These are phyloP conservation scores for Cyphellophora attinorum DNA, from an alignment of 2,329 filamentous ascomycete genomes.

Conservation along the genomic window DNA sequence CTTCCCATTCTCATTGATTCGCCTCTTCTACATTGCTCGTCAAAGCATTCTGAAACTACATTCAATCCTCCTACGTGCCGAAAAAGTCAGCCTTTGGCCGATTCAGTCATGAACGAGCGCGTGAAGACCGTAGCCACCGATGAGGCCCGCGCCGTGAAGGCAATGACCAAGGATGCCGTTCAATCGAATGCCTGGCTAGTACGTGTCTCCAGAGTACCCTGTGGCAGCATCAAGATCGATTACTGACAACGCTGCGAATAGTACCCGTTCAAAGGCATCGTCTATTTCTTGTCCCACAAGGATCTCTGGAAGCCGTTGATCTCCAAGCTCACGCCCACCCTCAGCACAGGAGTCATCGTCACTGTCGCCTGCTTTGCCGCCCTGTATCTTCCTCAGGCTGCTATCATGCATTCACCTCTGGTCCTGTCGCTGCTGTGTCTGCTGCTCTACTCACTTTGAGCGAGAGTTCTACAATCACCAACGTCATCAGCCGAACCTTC, in stretches of 20 bases:
- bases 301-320: constrained; percentile 51
- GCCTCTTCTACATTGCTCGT: too few species aligned
- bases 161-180: constrained; percentile 57
- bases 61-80: too few species aligned
- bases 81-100: too few species aligned
- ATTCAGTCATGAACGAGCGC: constrained; percentile 28
- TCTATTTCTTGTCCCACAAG: constrained; percentile 50
- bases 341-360: constrained; percentile 63
- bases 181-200: constrained; percentile 67
- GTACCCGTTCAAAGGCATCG: constrained; percentile 40
- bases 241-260: constrained; percentile 2
- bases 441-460: constrained; percentile 49
- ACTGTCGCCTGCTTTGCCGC: constrained; percentile 77
- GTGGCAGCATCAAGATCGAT: neutral
- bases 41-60: too few species aligned
- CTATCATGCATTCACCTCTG: constrained; percentile 75
- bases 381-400: constrained; percentile 76
- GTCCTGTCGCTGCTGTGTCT: constrained; percentile 56
- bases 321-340: constrained; percentile 48
- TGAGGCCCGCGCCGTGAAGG: constrained; percentile 59
- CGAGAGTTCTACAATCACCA: constrained; percentile 45
- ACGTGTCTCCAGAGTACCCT: too few species aligned
- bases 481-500: constrained; percentile 56
- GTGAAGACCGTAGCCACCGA: constrained; percentile 52
- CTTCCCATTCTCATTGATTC: too few species aligned